phyloP scores from a whole-genome alignment of 495 filamentous ascomycete genomes.

The Aspergillus ellipticus region DNA sequence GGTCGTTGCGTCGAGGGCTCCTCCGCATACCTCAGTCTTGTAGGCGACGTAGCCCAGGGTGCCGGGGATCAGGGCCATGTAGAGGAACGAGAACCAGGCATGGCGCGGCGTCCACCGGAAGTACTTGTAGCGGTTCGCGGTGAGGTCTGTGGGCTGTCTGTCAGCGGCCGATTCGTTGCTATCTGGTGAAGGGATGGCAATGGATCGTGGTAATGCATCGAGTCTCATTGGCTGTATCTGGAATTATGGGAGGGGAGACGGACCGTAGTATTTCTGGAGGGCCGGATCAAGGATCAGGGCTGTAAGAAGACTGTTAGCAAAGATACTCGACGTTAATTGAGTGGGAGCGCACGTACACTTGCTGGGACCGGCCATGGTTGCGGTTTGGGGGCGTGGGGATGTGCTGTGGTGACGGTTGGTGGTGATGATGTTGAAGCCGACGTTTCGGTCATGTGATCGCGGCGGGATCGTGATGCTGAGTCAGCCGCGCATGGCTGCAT shows the following conservation, averaged over 20 bases:
- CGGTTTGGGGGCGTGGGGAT: conserved; percentile 4
- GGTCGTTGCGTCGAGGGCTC: neutral
- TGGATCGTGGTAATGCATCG: neutral
- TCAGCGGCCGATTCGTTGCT: conserved; percentile 10
- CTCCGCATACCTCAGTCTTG: conserved; percentile 70
- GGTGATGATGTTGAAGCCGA: conserved; percentile 5
- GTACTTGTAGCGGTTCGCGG: conserved; percentile 83
- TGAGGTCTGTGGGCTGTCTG: conserved; percentile 67
- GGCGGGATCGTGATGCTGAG: neutral
- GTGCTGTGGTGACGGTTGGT: conserved; percentile 5
- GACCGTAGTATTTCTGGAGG: conserved; percentile 72
- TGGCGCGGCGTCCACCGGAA: conserved; percentile 89
- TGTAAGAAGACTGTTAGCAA: conserved; percentile 13
- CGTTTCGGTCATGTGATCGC: neutral
- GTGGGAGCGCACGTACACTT: conserved; percentile 33
- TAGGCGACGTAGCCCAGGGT: conserved; percentile 67
- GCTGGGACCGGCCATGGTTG: conserved; percentile 48
- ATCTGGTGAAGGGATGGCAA: neutral
- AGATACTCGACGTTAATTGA: neutral
- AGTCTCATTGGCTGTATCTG: neutral
- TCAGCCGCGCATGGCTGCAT: neutral
- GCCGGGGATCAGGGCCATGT: conserved; percentile 65
- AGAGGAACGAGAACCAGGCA: conserved; percentile 71
- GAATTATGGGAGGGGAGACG: conserved; percentile 16
- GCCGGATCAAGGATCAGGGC: conserved; percentile 72